These are phyloP conservation scores for Fusarium poae DNA, from an alignment of 2,329 filamentous ascomycete species.

Conservation along the genomic window DNA sequence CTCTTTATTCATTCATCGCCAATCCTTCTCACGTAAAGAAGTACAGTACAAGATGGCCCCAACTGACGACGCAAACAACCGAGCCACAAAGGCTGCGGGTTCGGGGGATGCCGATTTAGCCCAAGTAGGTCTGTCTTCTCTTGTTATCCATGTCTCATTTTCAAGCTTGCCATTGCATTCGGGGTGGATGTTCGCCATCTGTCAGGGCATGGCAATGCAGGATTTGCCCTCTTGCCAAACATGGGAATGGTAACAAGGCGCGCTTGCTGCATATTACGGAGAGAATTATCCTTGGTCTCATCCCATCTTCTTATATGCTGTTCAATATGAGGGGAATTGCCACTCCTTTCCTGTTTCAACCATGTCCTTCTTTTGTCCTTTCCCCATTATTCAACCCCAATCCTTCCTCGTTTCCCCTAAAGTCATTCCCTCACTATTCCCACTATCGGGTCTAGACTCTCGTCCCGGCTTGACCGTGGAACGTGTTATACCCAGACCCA, in stretches of 20 bases:
- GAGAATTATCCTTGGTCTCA: slow-evolving; percentile 5
- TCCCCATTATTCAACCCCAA: neutral
- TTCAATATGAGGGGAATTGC: neutral
- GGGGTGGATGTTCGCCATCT: neutral
- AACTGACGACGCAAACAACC: slow-evolving; percentile 26
- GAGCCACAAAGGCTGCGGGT: slow-evolving; percentile 27
- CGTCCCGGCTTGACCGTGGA: slow-evolving; percentile 36
- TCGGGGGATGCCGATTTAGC: slow-evolving; percentile 46
- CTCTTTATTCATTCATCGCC: neutral
- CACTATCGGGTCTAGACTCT: slow-evolving; percentile 30
- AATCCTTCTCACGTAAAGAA: slow-evolving; percentile 1
- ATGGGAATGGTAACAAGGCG: slow-evolving; percentile 18
- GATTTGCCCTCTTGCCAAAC: slow-evolving; percentile 14
- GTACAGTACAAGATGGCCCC: slow-evolving; percentile 28
- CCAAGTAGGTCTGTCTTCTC: slow-evolving; percentile 42
- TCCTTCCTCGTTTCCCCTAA: neutral
- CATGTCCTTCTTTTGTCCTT: neutral
- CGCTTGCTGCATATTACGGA: neutral
- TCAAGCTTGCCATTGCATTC: neutral
- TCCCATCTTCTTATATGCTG: slow-evolving; percentile 1
- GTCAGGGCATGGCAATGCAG: neutral
- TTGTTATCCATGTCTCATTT: slow-evolving; percentile 1
- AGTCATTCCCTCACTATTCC: slow-evolving; percentile 37
- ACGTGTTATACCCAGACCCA: slow-evolving; percentile 30
- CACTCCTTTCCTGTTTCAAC: slow-evolving; percentile 1